Evolutionary conservation across 257 asterid species (phyloP).

Genomic region (Verbascum thapsus): DNA sequence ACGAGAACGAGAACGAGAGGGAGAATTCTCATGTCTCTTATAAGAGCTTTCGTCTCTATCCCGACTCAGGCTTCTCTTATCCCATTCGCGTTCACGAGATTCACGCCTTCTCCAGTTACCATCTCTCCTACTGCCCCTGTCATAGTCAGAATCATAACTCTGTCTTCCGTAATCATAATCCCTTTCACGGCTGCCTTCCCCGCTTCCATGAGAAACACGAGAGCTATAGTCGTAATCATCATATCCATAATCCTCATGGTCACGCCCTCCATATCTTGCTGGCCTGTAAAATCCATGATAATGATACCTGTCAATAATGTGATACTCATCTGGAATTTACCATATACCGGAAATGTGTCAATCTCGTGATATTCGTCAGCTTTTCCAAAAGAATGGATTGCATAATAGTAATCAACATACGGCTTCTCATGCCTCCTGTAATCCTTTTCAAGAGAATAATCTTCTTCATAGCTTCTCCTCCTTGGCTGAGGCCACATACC

Average conservation of each 20-base stretch:
- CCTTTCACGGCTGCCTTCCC: constrained; percentile 84
- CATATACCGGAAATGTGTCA: constrained; percentile 33
- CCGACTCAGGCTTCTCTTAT: constrained; percentile 70
- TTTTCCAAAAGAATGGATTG: constrained; percentile 37
- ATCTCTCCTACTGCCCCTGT: constrained; percentile 75
- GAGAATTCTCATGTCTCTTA: constrained; percentile 65
- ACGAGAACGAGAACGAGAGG: constrained; percentile 70
- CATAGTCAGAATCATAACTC: constrained; percentile 94
- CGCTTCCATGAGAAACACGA: constrained; percentile 60
- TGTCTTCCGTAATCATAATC: constrained; percentile 78
- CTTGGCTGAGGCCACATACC: constrained; percentile 84
- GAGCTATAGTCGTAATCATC: constrained; percentile 87
- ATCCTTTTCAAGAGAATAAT: constrained; percentile 75
- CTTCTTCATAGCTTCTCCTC: constrained; percentile 84
- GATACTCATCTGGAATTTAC: constrained; percentile 35
- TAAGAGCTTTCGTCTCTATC: constrained; percentile 83
- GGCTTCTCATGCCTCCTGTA: constrained; percentile 77
- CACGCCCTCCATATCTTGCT: constrained; percentile 79
- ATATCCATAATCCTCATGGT: constrained; percentile 72
- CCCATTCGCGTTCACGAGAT: constrained; percentile 87
- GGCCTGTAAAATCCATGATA: constrained; percentile 67
- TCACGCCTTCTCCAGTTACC: constrained; percentile 79
- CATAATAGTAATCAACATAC: constrained; percentile 55
- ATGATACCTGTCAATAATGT: constrained; percentile 42
- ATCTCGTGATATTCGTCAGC: constrained; percentile 44